A percentile compares a stretch with the other conserved stretches of the same genome.
These are phyloP conservation scores for Edaphochlamys debaryana DNA, from an alignment of 139 green algal genomes.

Conservation along the genomic window DNA sequence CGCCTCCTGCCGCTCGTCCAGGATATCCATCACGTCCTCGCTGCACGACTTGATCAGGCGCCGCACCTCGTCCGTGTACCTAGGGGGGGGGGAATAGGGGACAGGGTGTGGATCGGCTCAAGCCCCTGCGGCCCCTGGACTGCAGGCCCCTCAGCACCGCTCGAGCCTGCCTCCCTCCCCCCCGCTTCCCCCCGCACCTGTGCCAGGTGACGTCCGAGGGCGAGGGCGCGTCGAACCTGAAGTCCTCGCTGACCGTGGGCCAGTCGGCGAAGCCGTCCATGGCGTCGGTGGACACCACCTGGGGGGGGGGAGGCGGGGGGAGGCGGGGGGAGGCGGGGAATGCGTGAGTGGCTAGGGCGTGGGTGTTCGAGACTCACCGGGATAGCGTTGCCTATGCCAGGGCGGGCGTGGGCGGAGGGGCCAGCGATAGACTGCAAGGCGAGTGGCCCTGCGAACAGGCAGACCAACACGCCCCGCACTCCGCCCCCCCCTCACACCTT, in stretches of 20 bases:
- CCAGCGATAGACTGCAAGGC: too few species aligned
- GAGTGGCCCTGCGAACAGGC: too few species aligned
- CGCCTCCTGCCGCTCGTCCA: constrained; percentile 40
- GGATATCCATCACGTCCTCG: constrained; percentile 58
- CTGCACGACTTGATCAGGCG: constrained; percentile 58
- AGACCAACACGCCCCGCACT: too few species aligned
- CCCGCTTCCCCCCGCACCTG: constrained; percentile 39
- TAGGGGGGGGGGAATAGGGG: constrained; percentile 3
- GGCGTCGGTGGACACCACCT: constrained; percentile 65
- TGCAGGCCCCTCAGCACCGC: neutral
- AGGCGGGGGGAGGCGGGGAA: neutral
- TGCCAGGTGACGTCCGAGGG: constrained; percentile 67
- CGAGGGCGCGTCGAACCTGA: constrained; percentile 61
- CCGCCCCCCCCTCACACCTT: constrained; percentile 40
- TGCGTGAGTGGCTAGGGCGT: neutral
- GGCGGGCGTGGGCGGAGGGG: too few species aligned
- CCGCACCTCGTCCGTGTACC: constrained; percentile 67
- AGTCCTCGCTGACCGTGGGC: constrained; percentile 63
- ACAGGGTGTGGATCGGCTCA: neutral
- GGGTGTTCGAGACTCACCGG: neutral
- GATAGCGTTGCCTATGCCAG: too few species aligned
- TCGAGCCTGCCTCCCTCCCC: neutral
- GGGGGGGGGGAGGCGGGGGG: neutral
- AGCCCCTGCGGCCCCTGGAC: neutral
- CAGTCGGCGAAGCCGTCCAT: constrained; percentile 70